A percentile compares a stretch with the other conserved stretches of the same genome.
These are phyloP conservation scores for Puccinia sorghi DNA, from an alignment of 1,284 basidiomycete genomes.

Conservation along the genomic window DNA sequence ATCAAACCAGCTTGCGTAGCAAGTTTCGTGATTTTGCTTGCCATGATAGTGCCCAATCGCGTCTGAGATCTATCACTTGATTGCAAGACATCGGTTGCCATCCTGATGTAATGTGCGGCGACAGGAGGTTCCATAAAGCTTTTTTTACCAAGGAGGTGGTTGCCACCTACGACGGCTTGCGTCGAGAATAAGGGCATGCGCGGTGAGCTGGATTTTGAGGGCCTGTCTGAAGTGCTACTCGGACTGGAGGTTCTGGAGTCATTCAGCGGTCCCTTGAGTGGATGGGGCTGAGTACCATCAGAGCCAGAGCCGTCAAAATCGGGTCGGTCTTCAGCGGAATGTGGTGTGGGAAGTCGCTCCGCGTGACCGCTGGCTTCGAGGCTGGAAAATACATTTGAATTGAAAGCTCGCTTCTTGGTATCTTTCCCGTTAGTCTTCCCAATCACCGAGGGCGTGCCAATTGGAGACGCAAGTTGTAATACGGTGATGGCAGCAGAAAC, in stretches of 20 bases:
- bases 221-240: neutral
- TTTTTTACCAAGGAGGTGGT: constrained; percentile 12
- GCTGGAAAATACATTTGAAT: constrained; percentile 1
- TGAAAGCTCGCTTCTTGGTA: neutral
- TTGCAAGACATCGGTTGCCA: constrained; percentile 45
- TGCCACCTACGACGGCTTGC: neutral
- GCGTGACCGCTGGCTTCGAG: neutral
- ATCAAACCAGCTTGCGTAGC: constrained; percentile 43
- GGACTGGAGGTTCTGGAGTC: constrained; percentile 30
- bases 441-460: constrained; percentile 9
- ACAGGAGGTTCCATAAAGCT: constrained; percentile 46
- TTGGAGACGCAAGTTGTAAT: constrained; percentile 38
- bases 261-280: constrained; percentile 3
- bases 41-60: constrained; percentile 45
- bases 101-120: constrained; percentile 45
- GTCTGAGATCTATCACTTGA: constrained; percentile 46
- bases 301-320: constrained; percentile 25
- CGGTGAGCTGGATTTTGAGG: constrained; percentile 25
- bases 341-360: constrained; percentile 28
- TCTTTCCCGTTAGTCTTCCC: neutral
- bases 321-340: constrained; percentile 15
- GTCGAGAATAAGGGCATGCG: neutral
- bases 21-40: constrained; percentile 37
- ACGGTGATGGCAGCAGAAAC: constrained; percentile 47
- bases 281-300: constrained; percentile 2